Evolutionary conservation across 1,284 basidiomycete genomes (phyloP).

Genomic region (Coniophora puteana): DNA sequence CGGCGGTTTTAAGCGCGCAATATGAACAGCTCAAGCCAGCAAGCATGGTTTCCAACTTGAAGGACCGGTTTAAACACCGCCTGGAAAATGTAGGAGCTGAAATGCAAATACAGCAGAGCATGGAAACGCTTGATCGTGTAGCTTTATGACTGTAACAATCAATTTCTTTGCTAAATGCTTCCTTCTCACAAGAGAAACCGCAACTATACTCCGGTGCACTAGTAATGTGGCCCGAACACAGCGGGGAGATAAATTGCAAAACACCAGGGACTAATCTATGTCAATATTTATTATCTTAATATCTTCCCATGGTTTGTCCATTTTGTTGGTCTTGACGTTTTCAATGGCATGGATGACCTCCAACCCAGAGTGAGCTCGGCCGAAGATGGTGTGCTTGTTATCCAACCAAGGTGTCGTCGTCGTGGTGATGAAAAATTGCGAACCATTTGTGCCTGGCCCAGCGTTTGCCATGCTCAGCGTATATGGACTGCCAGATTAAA

Average conservation of each 20-base stretch:
- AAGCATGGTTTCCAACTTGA: slow-evolving; percentile 17
- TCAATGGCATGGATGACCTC: slow-evolving; percentile 88
- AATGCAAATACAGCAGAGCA: slow-evolving; percentile 23
- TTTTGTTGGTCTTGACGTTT: slow-evolving; percentile 74
- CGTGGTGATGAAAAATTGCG: slow-evolving; percentile 98
- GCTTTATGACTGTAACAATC: slow-evolving; percentile 27
- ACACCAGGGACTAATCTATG: slow-evolving; percentile 43
- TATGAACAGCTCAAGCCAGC: slow-evolving; percentile 16
- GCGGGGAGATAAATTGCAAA: slow-evolving; percentile 7
- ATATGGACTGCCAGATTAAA: slow-evolving; percentile 69
- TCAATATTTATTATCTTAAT: slow-evolving; percentile 84
- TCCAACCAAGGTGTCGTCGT: slow-evolving; percentile 95
- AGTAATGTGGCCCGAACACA: slow-evolving; percentile 10
- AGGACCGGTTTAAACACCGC: slow-evolving; percentile 17
- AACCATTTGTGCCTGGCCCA: slow-evolving; percentile 90
- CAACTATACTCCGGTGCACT: slow-evolving; percentile 1
- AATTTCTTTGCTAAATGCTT: not conserved
- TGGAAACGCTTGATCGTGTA: slow-evolving; percentile 35
- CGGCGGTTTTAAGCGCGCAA: slow-evolving; percentile 20
- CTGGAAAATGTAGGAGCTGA: slow-evolving; percentile 13
- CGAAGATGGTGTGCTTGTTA: slow-evolving; percentile 95
- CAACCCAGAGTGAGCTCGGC: slow-evolving; percentile 76
- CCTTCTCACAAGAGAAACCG: too few relatives aligned
- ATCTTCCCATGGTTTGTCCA: slow-evolving; percentile 86
- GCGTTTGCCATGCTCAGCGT: slow-evolving; percentile 99